Base-by-base conservation (phyloP, 495 filamentous ascomycete species). In the Daldinia bambusicola region DNA sequence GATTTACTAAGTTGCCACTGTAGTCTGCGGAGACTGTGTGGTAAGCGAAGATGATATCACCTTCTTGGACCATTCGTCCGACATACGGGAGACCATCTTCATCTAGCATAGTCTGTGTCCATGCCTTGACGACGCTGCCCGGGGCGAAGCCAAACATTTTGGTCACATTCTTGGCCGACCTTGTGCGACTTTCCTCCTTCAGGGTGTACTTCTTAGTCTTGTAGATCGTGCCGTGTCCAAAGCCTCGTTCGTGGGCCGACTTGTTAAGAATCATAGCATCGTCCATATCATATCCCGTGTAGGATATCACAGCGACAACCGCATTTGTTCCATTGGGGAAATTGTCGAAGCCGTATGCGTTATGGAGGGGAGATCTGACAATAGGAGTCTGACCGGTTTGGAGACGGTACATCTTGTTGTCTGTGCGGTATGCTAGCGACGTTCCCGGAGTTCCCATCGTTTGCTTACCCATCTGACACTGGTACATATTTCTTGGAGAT, bases 221-320 rank as follows among this genome's bases (percentile, higher is more conserved):
- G 86, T 97, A 98, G 76, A 99, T 92, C 7, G 93, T 97, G 50
- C 95, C 95, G 77, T 98, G 88, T 50, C 92, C 94, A 76, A 98
- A 98, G n/a, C 95, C 95, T 64, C 95, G 91, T 79, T 99, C 95
- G 80, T 98, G 93, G 2, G 95, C 89, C 13, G 95, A 98, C 78
- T 99, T 99, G 84, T 98, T 98, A 75, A 99, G 85, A 72, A 99
- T 98, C 95, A 99, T 99, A 78, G 95, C 95, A 82, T 99, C 95
- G 84, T 99, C 95, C 95, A 99, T 98, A 85, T 99, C 95, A 78
- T 98, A 98, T 50, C 95, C 95, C 6, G 95, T 98, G 81, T 99
- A 99, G 4, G 95, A 97, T 64, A 99, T 97, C 76, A 99, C 97
- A 59, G 95, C 95, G 62, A 99, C 95, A 30, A 99, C 88, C 8